These are phyloP conservation scores for Penicillium sp. DNA, from an alignment of 2,329 filamentous ascomycete genomes.

Conservation along the genomic window DNA sequence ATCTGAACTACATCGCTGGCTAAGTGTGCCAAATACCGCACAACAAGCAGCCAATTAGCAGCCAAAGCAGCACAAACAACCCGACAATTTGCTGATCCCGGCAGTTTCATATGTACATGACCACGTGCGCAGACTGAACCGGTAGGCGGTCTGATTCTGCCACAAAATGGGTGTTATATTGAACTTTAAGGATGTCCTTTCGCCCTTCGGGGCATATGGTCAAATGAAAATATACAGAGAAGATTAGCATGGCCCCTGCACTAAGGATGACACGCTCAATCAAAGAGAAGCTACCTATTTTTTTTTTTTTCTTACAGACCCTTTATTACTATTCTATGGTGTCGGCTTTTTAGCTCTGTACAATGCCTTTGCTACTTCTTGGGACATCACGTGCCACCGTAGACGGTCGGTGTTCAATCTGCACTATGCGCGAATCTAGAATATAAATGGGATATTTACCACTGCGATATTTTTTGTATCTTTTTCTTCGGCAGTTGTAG, in stretches of 20 bases:
- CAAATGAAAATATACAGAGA: slow-evolving; percentile 70
- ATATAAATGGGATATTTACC: no score
- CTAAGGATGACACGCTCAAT: slow-evolving; percentile 94
- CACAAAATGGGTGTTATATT: accelerated
- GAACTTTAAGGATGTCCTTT: background rate
- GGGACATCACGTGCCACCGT: background rate
- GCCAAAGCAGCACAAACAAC: background rate
- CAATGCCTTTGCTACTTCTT: background rate
- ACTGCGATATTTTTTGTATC: background rate
- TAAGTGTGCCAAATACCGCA: background rate
- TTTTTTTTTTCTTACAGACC: slow-evolving; percentile 43
- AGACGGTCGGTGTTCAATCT: background rate
- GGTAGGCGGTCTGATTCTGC: background rate
- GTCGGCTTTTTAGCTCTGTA: background rate
- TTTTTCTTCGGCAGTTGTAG: background rate
- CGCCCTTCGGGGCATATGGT: slow-evolving; percentile 55
- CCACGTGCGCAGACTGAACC: background rate
- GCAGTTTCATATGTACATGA: background rate
- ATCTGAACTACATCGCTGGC: background rate
- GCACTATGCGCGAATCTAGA: background rate
- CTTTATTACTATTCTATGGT: background rate
- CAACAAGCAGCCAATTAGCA: no score
- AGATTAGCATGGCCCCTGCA: slow-evolving; percentile 80
- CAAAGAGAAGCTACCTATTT: slow-evolving; percentile 73
- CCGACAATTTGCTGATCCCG: background rate